A percentile compares a stretch with the other conserved stretches of the same genome.
phyloP scores from a whole-genome alignment of 140 eudicot genomes.

The Stevia rebaudiana region DNA sequence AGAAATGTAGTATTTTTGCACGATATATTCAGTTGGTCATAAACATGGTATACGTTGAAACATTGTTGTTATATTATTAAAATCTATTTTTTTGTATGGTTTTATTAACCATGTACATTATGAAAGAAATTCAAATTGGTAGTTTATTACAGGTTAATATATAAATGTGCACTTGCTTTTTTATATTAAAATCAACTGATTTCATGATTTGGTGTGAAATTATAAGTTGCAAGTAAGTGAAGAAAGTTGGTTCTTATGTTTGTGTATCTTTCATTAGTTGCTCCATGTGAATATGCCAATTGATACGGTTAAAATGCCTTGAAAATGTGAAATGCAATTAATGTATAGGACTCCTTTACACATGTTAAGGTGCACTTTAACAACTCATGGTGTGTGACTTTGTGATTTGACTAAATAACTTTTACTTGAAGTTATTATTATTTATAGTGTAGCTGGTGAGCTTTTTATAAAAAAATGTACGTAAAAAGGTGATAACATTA shows the following conservation, averaged over 20 bases:
- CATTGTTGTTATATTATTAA: background rate
- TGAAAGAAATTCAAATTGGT: background rate
- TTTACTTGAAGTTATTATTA: slow-evolving; percentile 13
- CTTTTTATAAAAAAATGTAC: background rate
- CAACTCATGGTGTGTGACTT: slow-evolving; percentile 17
- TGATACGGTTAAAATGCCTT: background rate
- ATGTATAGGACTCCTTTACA: slow-evolving; percentile 9
- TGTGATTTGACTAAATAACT: slow-evolving; percentile 13
- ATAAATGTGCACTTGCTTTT: background rate
- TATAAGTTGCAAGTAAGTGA: background rate
- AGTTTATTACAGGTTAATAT: background rate
- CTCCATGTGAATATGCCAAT: slow-evolving; percentile 17
- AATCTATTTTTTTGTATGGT: background rate
- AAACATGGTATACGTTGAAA: background rate
- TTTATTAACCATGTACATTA: slow-evolving; percentile 9
- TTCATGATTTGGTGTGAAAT: background rate
- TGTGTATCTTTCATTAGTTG: slow-evolving; percentile 19
- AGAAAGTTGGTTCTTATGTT: slow-evolving; percentile 19
- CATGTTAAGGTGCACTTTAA: slow-evolving; percentile 26
- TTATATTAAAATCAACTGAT: background rate
- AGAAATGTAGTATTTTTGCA: background rate
- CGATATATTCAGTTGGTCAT: background rate
- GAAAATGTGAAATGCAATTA: slow-evolving; percentile 11
- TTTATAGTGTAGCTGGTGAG: background rate
- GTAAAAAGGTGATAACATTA: background rate